These are phyloP conservation scores for Hippophae gyantsensis DNA, from an alignment of 306 rosid genomes.

Conservation along the genomic window DNA sequence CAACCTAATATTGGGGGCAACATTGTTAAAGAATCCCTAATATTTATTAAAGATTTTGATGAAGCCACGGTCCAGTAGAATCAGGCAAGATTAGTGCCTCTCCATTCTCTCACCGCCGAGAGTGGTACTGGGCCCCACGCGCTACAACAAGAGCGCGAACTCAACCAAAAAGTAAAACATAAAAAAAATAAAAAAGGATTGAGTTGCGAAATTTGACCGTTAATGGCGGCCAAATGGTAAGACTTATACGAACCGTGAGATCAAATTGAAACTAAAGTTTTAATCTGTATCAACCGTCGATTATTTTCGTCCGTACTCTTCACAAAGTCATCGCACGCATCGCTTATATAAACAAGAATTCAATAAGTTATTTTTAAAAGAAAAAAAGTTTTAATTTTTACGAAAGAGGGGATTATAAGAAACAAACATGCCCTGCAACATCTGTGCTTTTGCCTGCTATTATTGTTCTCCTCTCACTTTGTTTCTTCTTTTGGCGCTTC, in stretches of 20 bases:
- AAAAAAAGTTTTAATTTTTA: neutral
- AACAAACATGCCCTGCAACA: slow-evolving; percentile 36
- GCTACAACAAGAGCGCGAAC: slow-evolving; percentile 17
- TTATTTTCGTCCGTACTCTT: slow-evolving; percentile 1
- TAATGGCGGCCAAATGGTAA: slow-evolving; percentile 40
- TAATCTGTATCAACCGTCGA: slow-evolving; percentile 32
- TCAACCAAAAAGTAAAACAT: slow-evolving; percentile 16
- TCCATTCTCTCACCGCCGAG: slow-evolving; percentile 19
- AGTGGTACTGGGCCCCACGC: slow-evolving; percentile 24
- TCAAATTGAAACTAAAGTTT: neutral
- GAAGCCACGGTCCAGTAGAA: neutral
- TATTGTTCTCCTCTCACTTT: slow-evolving; percentile 24
- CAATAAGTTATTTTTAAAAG: neutral
- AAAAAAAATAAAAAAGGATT: neutral
- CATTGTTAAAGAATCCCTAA: no score
- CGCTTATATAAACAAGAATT: neutral
- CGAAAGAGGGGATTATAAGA: neutral
- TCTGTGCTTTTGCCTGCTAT: slow-evolving; percentile 22
- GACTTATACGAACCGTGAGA: slow-evolving; percentile 24
- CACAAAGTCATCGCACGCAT: no score
- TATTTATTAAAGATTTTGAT: no score
- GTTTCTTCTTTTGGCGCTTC: slow-evolving; percentile 17
- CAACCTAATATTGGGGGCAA: no score
- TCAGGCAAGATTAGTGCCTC: slow-evolving; percentile 16
- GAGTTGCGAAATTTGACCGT: slow-evolving; percentile 27